These are phyloP conservation scores for Eutrema heterophyllum DNA, from an alignment of 345 rosid species.

Conservation along the genomic window DNA sequence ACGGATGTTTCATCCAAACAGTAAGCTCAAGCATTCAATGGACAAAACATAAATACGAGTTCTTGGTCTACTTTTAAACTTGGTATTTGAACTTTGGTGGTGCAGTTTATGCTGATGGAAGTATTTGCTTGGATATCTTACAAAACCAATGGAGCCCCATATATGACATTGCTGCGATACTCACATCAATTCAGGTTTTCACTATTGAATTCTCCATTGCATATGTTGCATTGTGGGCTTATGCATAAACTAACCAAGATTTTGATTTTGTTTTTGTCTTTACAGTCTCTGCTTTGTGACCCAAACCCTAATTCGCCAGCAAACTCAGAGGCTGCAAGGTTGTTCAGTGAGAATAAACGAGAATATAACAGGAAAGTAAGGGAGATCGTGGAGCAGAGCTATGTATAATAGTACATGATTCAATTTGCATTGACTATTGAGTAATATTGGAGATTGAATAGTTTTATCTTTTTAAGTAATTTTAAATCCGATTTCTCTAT, in stretches of 20 bases:
- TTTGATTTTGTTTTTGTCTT: background rate
- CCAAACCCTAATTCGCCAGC: slow-evolving; percentile 74
- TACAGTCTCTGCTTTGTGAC: slow-evolving; percentile 65
- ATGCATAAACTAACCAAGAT: slow-evolving; percentile 2
- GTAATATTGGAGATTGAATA: background rate
- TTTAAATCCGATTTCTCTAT: background rate
- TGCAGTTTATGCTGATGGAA: slow-evolving; percentile 79
- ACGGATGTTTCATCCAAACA: slow-evolving; percentile 74
- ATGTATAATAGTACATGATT: slow-evolving; percentile 6
- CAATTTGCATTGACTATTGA: background rate
- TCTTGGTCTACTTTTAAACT: background rate
- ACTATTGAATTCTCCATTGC: background rate
- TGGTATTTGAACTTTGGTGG: background rate
- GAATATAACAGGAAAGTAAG: slow-evolving; percentile 61
- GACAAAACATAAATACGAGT: background rate
- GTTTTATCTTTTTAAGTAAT: background rate
- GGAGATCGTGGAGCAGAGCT: slow-evolving; percentile 63
- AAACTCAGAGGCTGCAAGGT: slow-evolving; percentile 65
- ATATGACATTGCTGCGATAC: slow-evolving; percentile 68
- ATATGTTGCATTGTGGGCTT: background rate
- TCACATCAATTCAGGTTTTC: slow-evolving; percentile 73
- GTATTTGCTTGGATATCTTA: slow-evolving; percentile 72
- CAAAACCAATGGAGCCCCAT: slow-evolving; percentile 84
- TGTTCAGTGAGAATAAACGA: slow-evolving; percentile 56
- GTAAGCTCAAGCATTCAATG: slow-evolving; percentile 35